Percentiles rank a stretch among this genome's conserved stretches.
These are phyloP conservation scores for Lachnellula subtilissima DNA, from an alignment of 2,329 filamentous ascomycete species.

Conservation along the genomic window DNA sequence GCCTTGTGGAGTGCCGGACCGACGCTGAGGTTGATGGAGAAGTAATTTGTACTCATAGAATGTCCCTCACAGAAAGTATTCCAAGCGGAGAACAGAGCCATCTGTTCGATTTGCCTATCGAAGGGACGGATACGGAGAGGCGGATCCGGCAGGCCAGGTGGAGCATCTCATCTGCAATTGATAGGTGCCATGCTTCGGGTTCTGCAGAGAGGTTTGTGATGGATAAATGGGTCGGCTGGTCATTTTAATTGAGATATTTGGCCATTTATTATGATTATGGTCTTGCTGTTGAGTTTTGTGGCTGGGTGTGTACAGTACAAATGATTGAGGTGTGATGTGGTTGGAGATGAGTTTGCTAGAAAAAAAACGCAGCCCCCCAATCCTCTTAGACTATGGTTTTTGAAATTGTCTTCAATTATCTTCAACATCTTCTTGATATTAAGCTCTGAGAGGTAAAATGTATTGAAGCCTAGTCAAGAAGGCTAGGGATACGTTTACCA, in stretches of 20 bases:
- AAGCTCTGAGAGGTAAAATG: no score
- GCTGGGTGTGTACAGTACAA: no score
- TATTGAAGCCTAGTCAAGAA: no score
- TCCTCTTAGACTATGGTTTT: no score
- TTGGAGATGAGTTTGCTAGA: no score
- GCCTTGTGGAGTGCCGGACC: neutral
- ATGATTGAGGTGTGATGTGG: no score
- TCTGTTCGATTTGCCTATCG: slow-evolving; percentile 5
- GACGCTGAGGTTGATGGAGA: slow-evolving; percentile 1
- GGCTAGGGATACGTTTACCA: no score
- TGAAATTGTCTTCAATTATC: no score
- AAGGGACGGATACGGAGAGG: slow-evolving; percentile 1
- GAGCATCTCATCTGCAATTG: slow-evolving; percentile 5
- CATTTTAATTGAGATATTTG: neutral
- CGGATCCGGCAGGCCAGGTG: slow-evolving; percentile 2
- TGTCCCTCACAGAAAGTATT: neutral
- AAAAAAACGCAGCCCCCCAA: no score
- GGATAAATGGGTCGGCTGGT: slow-evolving; percentile 2
- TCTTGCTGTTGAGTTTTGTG: no score
- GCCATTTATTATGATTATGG: neutral
- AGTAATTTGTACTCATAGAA: neutral
- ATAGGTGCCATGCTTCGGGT: slow-evolving; percentile 2
- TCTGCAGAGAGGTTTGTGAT: slow-evolving; percentile 1
- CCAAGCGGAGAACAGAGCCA: neutral
- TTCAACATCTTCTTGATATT: no score